phyloP scores from a whole-genome alignment of 106 monocot species.

The Ottelia alismoides region DNA sequence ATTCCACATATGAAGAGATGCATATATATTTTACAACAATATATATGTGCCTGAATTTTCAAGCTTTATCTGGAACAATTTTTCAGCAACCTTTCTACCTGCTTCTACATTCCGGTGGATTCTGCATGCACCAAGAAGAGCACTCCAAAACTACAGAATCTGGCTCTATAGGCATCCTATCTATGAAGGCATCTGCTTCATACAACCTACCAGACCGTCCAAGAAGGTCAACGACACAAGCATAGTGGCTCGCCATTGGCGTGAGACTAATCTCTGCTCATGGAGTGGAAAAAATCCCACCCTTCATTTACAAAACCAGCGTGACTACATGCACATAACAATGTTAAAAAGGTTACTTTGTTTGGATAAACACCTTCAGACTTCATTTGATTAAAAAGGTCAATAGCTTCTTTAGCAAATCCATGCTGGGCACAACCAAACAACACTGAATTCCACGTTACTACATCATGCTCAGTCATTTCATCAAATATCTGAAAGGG shows the following conservation, averaged over 20 bases:
- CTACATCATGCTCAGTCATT: slow-evolving; percentile 33
- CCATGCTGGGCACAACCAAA: slow-evolving; percentile 41
- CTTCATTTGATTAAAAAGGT: slow-evolving; percentile 38
- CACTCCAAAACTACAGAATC: slow-evolving; percentile 44
- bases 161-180: slow-evolving; percentile 51
- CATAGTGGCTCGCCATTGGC: slow-evolving; percentile 38
- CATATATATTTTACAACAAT: slow-evolving; percentile 63
- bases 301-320: slow-evolving; percentile 46
- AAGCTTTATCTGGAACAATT: slow-evolving; percentile 43
- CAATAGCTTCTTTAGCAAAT: slow-evolving; percentile 33
- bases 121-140: slow-evolving; percentile 53
- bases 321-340: slow-evolving; percentile 54
- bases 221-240: slow-evolving; percentile 58
- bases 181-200: slow-evolving; percentile 42
- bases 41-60: slow-evolving; percentile 42
- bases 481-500: slow-evolving; percentile 31
- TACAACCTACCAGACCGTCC: slow-evolving; percentile 42
- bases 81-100: slow-evolving; percentile 34
- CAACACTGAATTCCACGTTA: slow-evolving; percentile 48
- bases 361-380: slow-evolving; percentile 30
- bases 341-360: slow-evolving; percentile 29
- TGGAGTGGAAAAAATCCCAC: slow-evolving; percentile 31
- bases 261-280: slow-evolving; percentile 36
- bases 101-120: slow-evolving; percentile 31
- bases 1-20: slow-evolving; percentile 38